Base-by-base conservation (phyloP, 2,329 filamentous ascomycete genomes). In the Fusarium pseudograminearum region DNA sequence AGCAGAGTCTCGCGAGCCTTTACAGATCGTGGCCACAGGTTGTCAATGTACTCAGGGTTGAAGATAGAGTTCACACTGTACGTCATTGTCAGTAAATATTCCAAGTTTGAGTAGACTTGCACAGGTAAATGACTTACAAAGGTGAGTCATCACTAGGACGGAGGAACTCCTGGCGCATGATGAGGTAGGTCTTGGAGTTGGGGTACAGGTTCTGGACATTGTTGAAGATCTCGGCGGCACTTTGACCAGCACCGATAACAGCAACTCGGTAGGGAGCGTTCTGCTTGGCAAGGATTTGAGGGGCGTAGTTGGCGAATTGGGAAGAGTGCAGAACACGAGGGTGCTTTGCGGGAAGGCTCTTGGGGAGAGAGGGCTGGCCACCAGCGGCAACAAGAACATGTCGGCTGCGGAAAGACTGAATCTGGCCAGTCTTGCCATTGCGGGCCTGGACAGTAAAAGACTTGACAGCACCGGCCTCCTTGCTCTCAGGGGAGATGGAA, bases 111-210 rank as follows among this genome's bases (percentile, higher is more conserved):
- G 20, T 9, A 34, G 5, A 15, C 34, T 14, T 30, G 31, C 4
- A 7, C 22, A 18, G 22, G 14, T 28, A 18, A 30, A 15, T 48
- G 34, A 86, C 91, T 83, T 84, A 94, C 92, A 98, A 98, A 20
- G 95, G 96, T 56, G 93, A 97, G 79, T 98, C 96, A 77, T 99
- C 95, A 76, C 93, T 97, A 2, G 95, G 95, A 73, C 92, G 90
- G 64, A 99, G 82, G 59, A 95, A 94, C 68, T 93, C 89, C 42
- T 91, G 90, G 72, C 93, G 90, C 84, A 97, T 95, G 63, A 98
- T 83, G 60, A 99, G 81, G 36, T 85, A 87, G 1, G 94, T 94
- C 73, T 88, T 86, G 30, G 92, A 89, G 77, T 95, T 94, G 40
- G 94, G 94, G 78, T 97, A 98, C 47, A 93, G 84, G 40, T 84